phyloP scores from a whole-genome alignment of 768 basidiomycete species.

The Serendipita sp. region DNA sequence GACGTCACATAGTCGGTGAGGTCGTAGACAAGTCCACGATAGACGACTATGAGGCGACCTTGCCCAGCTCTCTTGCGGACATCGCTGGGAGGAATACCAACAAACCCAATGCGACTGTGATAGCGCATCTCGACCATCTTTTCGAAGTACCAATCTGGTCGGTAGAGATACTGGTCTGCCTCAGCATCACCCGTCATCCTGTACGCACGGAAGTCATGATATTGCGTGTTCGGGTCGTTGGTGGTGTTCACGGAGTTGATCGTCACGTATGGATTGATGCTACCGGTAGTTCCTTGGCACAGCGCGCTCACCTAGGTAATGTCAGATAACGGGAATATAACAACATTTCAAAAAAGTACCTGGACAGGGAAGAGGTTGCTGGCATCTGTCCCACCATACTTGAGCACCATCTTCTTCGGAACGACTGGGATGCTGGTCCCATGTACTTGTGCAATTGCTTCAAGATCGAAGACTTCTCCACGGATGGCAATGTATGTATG shows the following conservation, averaged over 20 bases:
- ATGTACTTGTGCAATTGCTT: conserved; percentile 50
- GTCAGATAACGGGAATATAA: not conserved
- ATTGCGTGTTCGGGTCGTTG: conserved; percentile 61
- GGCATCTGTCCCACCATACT: conserved; percentile 67
- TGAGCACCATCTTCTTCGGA: conserved; percentile 52
- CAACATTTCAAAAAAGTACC: conserved; percentile 25
- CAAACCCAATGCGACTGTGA: conserved; percentile 71
- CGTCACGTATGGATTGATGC: conserved; percentile 69
- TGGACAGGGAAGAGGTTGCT: conserved; percentile 88
- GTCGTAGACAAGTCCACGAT: conserved; percentile 76
- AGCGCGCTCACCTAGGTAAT: conserved; percentile 59
- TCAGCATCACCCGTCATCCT: conserved; percentile 9
- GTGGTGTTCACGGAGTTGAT: conserved; percentile 55
- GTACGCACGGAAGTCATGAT: conserved; percentile 90
- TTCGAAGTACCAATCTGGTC: conserved; percentile 98
- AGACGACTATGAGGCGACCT: conserved; percentile 64
- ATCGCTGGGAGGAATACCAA: conserved; percentile 67
- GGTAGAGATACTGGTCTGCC: conserved; percentile 51
- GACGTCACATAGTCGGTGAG: conserved; percentile 62
- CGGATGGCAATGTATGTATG: conserved; percentile 72
- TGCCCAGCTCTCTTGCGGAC: conserved; percentile 52
- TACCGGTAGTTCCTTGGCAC: conserved; percentile 72
- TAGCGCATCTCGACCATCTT: conserved; percentile 88
- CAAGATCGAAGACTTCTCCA: conserved; percentile 90
- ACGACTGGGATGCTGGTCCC: conserved; percentile 54